Evolutionary conservation across 306 rosid species (phyloP), one percentile per base, ranked within the genome.

Genomic region (Neltuma alba): DNA sequence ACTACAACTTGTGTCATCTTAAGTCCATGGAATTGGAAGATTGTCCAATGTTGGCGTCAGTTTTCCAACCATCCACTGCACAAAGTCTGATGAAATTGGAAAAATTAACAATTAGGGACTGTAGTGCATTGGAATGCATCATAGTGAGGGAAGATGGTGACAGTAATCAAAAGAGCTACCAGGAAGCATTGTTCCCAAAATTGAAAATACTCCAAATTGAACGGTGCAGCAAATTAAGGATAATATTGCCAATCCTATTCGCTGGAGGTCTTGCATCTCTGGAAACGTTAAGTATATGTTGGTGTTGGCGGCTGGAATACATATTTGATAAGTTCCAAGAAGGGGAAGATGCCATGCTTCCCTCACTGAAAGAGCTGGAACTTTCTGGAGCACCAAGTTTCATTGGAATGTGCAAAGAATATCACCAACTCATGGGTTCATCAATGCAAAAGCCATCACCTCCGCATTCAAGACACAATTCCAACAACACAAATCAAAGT

Each of bases 131-230:
- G 31, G 63, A 74, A 61, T 36, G 42, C 42, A 28, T 80, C 74
- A 3, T 72, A 16, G 64, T 21, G 45, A 45, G 20, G 18, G 12
- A 42, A 12, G 5, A 50, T 40, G 48, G 48, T 12, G 16, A 42
- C 4, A 42, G 9, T 42, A 10, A 42, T 42, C 15, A 12, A 42
- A 42, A 42, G 48, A 42, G 48, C 12, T 42, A 41, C 12, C 7
- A 37, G 4, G 70, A 70, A 5, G 16, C 58, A 20, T 0, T 78
- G 72, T 83, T 83, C 67, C 76, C 72, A 44, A 78, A 82, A 57
- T 45, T 83, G 28, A 82, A 65, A 74, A 6, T 0, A n/a, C 64
- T 83, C 7, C n/a, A n/a, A 15, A 67, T 82, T 28, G 41, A 14
- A 16, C 58, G n/a, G 13, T 82, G 85, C 21, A 13, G 9, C 1